Base-by-base conservation (phyloP, 1,284 basidiomycete genomes). In the Puccinia polysora region DNA sequence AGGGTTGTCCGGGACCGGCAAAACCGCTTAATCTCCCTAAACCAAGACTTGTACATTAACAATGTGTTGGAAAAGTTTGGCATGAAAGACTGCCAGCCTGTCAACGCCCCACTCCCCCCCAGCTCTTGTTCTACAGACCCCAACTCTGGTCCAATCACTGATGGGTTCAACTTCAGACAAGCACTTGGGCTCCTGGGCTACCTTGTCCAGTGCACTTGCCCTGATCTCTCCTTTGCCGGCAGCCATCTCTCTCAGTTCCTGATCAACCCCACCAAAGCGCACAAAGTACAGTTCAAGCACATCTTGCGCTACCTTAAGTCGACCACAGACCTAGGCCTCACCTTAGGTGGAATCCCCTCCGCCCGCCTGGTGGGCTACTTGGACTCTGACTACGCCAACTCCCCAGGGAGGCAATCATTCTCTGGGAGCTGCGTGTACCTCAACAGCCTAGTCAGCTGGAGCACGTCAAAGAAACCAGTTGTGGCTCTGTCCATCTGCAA, bases 31-130 rank as follows among this genome's bases (percentile, higher is more conserved):
- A 59, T 59, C 23, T 34, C 56, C 32, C 28, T 59, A 12, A n/a
- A 20, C 18, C 56, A 59, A 59, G 30, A 34, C n/a, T 18, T 34
- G n/a, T 59, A 59, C 28, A 59, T 59, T 4, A 4, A 59, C 34
- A 34, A 59, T 34, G 12, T 59, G 8, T 15, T 59, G 2, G 32
- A 59, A 38, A 32, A 59, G 4, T 59, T 15, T n/a, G 18, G 18
- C 18, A 32, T 59, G 56, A 18, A 18, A 18, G 56, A 59, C 2
- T 3, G 56, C 56, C 20, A 59, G 18, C 2, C 56, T 2, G 56
- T 36, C 6, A n/a, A n/a, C 4, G 23, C 49, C 20, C 49, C 49
- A 7, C 20, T 52, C 7, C 15, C 23, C 8, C 49, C 49, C 20
- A 43, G 18, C 18, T 8, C 40, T 8, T 8, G 18, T 18, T 8